Evolutionary conservation across 2,329 filamentous ascomycete genomes (phyloP), one percentile per base, ranked within the genome.

Genomic region (Fusarium citri): DNA sequence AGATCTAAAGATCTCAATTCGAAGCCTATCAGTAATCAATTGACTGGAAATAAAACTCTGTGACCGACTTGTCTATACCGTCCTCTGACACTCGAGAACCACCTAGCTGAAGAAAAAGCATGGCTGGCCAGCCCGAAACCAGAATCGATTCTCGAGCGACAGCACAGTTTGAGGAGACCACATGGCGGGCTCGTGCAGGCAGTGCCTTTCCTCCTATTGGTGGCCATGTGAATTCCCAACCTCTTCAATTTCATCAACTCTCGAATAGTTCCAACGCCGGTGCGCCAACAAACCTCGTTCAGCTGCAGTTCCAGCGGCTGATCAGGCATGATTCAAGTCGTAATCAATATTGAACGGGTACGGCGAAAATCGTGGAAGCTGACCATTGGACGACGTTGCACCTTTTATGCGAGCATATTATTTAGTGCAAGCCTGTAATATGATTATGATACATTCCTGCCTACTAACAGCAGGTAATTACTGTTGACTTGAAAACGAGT

Each of bases 331-430:
- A 59, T 50, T 50, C 55, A 64, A 66, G 51, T 73, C 66, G 74
- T 72, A 71, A 72, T 69, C 58, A 75, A 60, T 70, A 68, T 70
- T 72, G 59, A 75, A 58, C 57, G 15, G 58, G 59, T 66, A 66
- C 53, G 54, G 50, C 40, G 65, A 65, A 71, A 73, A 70, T 79
- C 78, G 78, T 80, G 78, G 76, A 77, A 66, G 64, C 61, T 46
- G 45, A 66, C 58, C 64, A 80, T 80, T 78, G 77, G 77, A 54
- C 65, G 43, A 46, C 60, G 23, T 26, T 41, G 42, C 40, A 55
- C 37, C 25, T 48, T 50, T 74, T 72, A 68, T 77, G 72, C 75
- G 69, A 66, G 62, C 69, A 55, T 61, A 74, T 67, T 69, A 74
- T 72, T 69, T 71, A 74, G 73, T 73, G 73, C 61, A 68, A 60